Conservation (phyloP, 768 basidiomycete species). For the Russula olivacea region DNA sequence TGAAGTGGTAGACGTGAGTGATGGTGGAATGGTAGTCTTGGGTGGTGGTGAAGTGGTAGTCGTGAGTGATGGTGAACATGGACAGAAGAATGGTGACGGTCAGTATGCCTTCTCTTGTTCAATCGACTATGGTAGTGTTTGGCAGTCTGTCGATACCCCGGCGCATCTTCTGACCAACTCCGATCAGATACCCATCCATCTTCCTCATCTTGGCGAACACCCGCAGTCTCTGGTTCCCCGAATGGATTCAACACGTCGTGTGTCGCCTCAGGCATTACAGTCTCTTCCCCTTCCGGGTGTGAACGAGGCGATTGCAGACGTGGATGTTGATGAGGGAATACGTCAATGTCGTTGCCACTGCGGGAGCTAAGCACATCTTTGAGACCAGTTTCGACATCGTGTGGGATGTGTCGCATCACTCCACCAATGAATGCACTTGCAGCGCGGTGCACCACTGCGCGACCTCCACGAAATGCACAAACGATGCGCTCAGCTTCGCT, state of each 20-base stretch:
- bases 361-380: conserved; percentile 7
- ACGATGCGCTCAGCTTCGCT: conserved; percentile 30
- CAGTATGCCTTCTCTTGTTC: conserved; percentile 6
- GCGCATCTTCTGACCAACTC: conserved; percentile 30
- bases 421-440: conserved; percentile 27
- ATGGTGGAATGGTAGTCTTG: no score
- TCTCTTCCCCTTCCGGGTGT: neutral
- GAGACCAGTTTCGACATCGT: conserved; percentile 24
- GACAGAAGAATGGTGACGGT: conserved; percentile 5
- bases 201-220: conserved; percentile 37
- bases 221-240: conserved; percentile 14
- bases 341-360: neutral
- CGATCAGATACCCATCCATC: conserved; percentile 63
- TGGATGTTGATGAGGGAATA: neutral
- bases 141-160: neutral
- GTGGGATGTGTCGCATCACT: conserved; percentile 19
- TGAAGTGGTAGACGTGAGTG: no score
- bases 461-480: conserved; percentile 27
- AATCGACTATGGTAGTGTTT: conserved; percentile 18
- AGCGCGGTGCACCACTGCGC: conserved; percentile 28
- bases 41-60: no score
- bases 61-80: neutral
- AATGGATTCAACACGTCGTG: neutral
- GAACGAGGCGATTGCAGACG: neutral
- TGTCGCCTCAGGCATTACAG: neutral